Evolutionary conservation across 2,329 filamentous ascomycete genomes (phyloP), one percentile per base, ranked within the genome.

Genomic region (Paecilomyces sp.): DNA sequence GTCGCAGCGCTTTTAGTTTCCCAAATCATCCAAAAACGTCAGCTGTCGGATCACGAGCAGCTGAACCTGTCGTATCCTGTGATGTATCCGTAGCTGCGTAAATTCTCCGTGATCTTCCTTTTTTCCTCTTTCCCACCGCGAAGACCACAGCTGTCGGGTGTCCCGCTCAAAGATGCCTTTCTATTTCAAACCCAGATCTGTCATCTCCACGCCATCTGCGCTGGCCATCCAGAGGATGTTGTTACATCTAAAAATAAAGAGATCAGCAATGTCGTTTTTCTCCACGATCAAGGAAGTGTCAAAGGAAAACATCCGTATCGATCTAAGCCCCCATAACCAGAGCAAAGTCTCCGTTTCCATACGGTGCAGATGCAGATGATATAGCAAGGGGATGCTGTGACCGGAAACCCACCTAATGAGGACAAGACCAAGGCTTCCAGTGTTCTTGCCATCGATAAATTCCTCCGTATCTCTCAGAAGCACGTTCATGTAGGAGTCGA

Each of bases 401-500:
- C 6, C 9, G 9, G 63, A 57, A 55, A 70, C 80, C 62, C 77
- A 95, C 89, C 93, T 83, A 71, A 99, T 97, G 69, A 99, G 77
- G 54, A 99, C 92, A 77, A 96, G 89, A 6, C 94, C 94, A 65
- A 99, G 79, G 55, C 85, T 85, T 60, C 92, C 93, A 36, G 89
- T 91, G 74, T 86, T 88, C 83, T 95, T 90, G 67, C 91, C 88
- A 73, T 92, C 87, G 71, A 96, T 90, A 78, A 88, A 97, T 77
- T 99, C 94, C 78, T 96, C 90, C 57, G 93, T 92, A 69, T 89
- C 88, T 66, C 88, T 87, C 64, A 99, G 85, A 79, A 97, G 92
- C 65, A 99, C 87, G 81, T 99, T 99, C 93, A 99, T 97, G 82
- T 99, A 99, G 73, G 90, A 92, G 80, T 99, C 94, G 72, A 96